Evolutionary conservation across 768 basidiomycete genomes (phyloP).

Genomic region (Amylocystis lapponica): DNA sequence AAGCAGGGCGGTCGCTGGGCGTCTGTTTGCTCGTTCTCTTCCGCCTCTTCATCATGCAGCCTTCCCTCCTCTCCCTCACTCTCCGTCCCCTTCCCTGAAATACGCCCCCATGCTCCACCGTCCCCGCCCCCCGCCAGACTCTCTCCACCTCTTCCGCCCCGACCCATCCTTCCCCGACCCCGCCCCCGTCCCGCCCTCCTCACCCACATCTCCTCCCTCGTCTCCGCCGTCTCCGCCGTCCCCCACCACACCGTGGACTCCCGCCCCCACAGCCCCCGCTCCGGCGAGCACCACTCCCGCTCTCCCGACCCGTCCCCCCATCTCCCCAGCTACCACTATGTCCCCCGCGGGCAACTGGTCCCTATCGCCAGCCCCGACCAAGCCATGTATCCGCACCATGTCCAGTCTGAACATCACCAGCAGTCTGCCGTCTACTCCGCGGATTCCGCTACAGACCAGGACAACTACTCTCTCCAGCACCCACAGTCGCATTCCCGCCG

Average conservation of each 20-base stretch:
- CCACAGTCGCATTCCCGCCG: conserved; percentile 9
- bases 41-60: neutral
- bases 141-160: neutral
- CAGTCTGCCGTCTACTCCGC: neutral
- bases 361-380: conserved; percentile 7
- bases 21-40: neutral
- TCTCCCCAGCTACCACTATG: conserved; percentile 13
- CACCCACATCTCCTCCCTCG: conserved; percentile 6
- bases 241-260: conserved; percentile 12
- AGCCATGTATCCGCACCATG: conserved; percentile 12
- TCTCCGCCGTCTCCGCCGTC: conserved; percentile 1
- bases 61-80: neutral
- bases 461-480: conserved; percentile 4
- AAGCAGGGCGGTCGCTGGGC: neutral
- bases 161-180: conserved; percentile 11
- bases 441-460: neutral
- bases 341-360: conserved; percentile 14
- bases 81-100: neutral
- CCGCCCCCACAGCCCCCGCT: conserved; percentile 1
- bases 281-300: conserved; percentile 3
- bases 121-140: neutral
- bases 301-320: conserved; percentile 4
- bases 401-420: conserved; percentile 4
- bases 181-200: neutral
- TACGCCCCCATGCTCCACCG: neutral